Percentiles rank a stretch among this genome's conserved stretches.
Conservation (phyloP, 164 flowering plant genomes). For the Magnolia officinalis region DNA sequence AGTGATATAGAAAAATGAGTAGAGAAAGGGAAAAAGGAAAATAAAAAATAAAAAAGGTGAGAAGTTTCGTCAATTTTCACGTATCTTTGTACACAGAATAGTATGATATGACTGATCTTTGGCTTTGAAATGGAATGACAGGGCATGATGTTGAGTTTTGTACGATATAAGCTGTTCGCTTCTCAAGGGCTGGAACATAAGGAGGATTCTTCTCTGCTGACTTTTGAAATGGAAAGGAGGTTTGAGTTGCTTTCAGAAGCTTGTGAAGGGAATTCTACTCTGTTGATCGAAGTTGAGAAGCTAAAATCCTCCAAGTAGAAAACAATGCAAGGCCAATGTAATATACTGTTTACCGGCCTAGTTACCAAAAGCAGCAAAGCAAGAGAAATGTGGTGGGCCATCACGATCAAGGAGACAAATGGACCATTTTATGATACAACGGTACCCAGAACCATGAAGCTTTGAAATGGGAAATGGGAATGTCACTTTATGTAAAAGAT, state of each 20-base stretch:
- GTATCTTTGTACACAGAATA: neutral
- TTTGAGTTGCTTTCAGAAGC: constrained; percentile 48
- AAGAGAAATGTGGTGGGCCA: neutral
- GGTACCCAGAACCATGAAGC: no score
- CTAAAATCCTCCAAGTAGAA: constrained; percentile 29
- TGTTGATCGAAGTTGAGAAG: constrained; percentile 47
- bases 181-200: constrained; percentile 12
- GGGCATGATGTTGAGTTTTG: constrained; percentile 63
- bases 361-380: neutral
- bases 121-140: constrained; percentile 25
- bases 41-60: no score
- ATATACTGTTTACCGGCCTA: neutral
- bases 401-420: no score
- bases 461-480: no score
- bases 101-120: neutral
- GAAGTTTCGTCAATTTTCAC: no score
- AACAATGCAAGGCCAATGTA: neutral
- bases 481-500: no score
- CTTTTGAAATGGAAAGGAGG: constrained; percentile 34
- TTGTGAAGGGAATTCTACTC: constrained; percentile 64
- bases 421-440: no score
- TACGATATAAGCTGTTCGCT: constrained; percentile 32
- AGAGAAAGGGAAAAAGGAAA: no score
- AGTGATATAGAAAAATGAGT: no score
- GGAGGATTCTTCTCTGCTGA: constrained; percentile 11